Evolutionary conservation across 2,329 filamentous ascomycete species (phyloP).

Genomic region (Botrytis hyacinthi): DNA sequence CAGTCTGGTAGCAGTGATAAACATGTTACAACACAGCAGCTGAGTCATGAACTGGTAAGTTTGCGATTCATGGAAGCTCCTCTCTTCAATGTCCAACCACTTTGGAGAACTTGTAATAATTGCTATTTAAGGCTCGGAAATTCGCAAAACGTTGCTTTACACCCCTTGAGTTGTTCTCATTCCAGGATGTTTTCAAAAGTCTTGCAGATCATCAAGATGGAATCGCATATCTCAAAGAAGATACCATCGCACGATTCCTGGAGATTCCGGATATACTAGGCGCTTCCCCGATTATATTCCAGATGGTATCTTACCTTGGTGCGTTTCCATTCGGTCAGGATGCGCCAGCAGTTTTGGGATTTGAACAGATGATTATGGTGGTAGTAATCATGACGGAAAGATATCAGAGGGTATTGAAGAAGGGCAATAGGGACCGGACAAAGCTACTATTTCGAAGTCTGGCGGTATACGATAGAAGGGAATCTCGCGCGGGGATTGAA

Average conservation of each 20-base stretch:
- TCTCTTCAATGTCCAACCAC: conserved; percentile 2
- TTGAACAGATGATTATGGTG: conserved; percentile 69
- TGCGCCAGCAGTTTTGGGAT: conserved; percentile 66
- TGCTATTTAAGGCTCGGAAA: conserved; percentile 49
- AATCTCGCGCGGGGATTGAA: conserved; percentile 31
- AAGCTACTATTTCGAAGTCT: conserved; percentile 69
- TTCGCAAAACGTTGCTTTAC: conserved; percentile 72
- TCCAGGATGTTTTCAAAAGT: conserved; percentile 69
- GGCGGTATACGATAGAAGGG: conserved; percentile 65
- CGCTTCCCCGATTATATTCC: conserved; percentile 67
- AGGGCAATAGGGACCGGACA: conserved; percentile 55
- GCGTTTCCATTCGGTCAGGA: conserved; percentile 72
- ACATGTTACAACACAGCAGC: conserved; percentile 35
- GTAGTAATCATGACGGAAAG: conserved; percentile 70
- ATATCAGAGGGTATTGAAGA: conserved; percentile 61
- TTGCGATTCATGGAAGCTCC: conserved; percentile 17
- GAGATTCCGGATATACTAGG: conserved; percentile 69
- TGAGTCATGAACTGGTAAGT: conserved; percentile 39
- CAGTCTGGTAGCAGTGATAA: conserved; percentile 35
- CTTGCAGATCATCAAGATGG: conserved; percentile 64
- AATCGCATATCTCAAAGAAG: conserved; percentile 66
- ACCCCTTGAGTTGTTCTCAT: conserved; percentile 68
- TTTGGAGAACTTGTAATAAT: neutral
- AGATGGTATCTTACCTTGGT: conserved; percentile 68
- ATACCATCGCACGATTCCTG: conserved; percentile 68